Base-by-base conservation (phyloP, 495 filamentous ascomycete genomes). In the Lophium mytilinum region DNA sequence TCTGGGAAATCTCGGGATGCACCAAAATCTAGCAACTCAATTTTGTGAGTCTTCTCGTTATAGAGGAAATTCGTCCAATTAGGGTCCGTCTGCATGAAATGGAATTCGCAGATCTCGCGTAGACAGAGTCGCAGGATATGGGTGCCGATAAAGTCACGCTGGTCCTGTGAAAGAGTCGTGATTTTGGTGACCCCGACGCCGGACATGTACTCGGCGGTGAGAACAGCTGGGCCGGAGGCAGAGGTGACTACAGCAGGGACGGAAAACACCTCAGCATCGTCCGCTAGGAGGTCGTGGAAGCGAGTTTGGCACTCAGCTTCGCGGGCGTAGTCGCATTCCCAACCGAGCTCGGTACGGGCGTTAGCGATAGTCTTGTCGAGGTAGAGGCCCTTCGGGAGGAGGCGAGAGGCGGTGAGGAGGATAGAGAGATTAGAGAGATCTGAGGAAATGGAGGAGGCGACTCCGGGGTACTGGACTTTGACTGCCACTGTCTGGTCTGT, bases 51-150 rank as follows among this genome's bases (percentile, higher is more conserved):
- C 8, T 72, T 51, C 0, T 79, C 71, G 68, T 98, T 95, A 76
- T 88, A 97, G 30, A 97, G 75, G 75, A 98, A 98, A 68, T 98
- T 98, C n/a, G 94, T 97, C 93, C 94, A 98, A 76, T 98, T 98
- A 17, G 93, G 93, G 72, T 98, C 93, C 24, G 93, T 97, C 73
- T 98, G 93, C 93, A 98, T 98, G 76, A 93, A 98, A 42, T 76
- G 80, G 77, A 96, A 98, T 64, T 96, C 88, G 53, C 80, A 81
- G 65, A 97, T 90, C 70, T 98, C 93, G 48, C 91, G 87, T 37
- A 98, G 80, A 66, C 93, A 96, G 15, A 98, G 81, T 10, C 90
- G 88, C 50, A 98, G 78, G 62, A 98, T 88, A 65, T 96, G 88
- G 2, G 87, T 93, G 47, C 93, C 93, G 62, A 90, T 85, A 84